Conservation (phyloP, 768 basidiomycete genomes). For the Rhodotorula diobovata region DNA sequence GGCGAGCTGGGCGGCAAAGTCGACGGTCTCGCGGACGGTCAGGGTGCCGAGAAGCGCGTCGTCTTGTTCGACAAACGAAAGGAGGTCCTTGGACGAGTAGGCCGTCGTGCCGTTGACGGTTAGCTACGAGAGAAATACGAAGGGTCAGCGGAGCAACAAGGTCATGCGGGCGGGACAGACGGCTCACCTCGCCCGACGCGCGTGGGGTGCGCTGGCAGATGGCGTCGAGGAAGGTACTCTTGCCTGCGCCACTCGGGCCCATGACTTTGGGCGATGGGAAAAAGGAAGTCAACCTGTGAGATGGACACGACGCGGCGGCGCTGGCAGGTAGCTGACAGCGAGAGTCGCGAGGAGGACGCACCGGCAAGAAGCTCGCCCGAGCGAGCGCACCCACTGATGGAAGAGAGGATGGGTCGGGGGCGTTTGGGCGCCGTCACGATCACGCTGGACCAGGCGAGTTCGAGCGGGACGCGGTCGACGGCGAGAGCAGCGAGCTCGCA, state of each 20-base stretch:
- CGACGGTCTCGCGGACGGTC: constrained; percentile 58
- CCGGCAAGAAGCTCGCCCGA: constrained; percentile 45
- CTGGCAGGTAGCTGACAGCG: neutral
- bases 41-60: constrained; percentile 60
- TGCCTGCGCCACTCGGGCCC: constrained; percentile 43
- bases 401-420: constrained; percentile 34
- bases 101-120: constrained; percentile 37
- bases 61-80: constrained; percentile 60
- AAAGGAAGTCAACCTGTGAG: too few species aligned
- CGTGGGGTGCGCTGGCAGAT: constrained; percentile 44
- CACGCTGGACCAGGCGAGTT: constrained; percentile 7
- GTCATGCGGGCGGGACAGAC: constrained; percentile 10
- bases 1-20: constrained; percentile 55
- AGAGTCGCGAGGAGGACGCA: constrained; percentile 6
- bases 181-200: constrained; percentile 1
- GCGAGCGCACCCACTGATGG: constrained; percentile 26
- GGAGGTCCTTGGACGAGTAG: constrained; percentile 50
- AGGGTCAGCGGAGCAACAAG: constrained; percentile 1
- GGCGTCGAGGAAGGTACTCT: constrained; percentile 49
- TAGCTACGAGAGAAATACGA: constrained; percentile 13
- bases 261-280: constrained; percentile 16
- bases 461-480: neutral
- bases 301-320: too few species aligned
- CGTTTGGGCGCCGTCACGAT: constrained; percentile 8
- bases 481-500: neutral